Evolutionary conservation across 495 filamentous ascomycete genomes (phyloP).

Genomic region (Barbatosphaeria neglecta): DNA sequence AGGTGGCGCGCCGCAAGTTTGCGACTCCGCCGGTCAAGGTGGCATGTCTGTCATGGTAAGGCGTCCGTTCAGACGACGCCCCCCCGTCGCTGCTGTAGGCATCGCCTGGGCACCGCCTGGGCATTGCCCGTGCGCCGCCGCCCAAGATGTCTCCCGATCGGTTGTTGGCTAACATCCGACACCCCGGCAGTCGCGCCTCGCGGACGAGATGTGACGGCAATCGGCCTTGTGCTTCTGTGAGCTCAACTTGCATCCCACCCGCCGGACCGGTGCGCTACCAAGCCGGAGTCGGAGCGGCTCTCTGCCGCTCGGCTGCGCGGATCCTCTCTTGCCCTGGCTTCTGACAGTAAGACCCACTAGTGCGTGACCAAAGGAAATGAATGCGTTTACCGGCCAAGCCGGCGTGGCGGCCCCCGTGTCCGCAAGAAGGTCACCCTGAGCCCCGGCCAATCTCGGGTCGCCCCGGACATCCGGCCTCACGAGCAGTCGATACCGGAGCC

Average conservation of each 20-base stretch:
- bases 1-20: slow-evolving; percentile 23
- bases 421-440: neutral
- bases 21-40: slow-evolving; percentile 48
- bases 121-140: too few species aligned
- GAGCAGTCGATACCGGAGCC: neutral
- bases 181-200: slow-evolving; percentile 4
- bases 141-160: too few species aligned
- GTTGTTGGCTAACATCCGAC: slow-evolving; percentile 1
- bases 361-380: neutral
- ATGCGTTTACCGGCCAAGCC: slow-evolving; percentile 1
- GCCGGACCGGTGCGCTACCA: neutral
- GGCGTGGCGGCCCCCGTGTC: slow-evolving; percentile 1
- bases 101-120: too few species aligned
- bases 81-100: too few species aligned
- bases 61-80: too few species aligned
- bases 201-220: slow-evolving; percentile 3
- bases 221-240: slow-evolving; percentile 1
- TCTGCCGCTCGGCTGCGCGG: neutral
- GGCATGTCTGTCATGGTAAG: slow-evolving; percentile 51
- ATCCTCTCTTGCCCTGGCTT: neutral
- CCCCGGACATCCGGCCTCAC: neutral
- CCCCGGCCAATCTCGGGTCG: neutral
- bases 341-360: neutral
- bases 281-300: too few species aligned
- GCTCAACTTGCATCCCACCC: neutral